Evolutionary conservation across 768 basidiomycete species (phyloP), one percentile per base, ranked within the genome.

Genomic region (Hygrophorus russula): DNA sequence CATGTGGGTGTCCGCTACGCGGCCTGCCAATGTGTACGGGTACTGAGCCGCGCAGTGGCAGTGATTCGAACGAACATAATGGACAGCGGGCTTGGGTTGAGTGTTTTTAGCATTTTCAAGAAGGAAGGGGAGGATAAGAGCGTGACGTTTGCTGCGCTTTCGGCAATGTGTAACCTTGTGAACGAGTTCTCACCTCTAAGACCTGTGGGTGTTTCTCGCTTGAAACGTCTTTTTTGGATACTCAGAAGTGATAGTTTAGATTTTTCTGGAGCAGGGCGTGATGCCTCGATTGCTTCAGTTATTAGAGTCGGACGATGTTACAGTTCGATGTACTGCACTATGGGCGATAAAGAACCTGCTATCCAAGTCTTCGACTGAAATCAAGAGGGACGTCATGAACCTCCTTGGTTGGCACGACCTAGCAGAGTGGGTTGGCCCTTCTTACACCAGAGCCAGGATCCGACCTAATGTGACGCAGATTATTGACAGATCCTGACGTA

Each of bases 341-440:
- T 93, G 91, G 90, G 83, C 82, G 0, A 60, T 92, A 29, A 90
- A 88, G 58, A 96, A 93, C 53, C 56, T 88, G n/a, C 56, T 89
- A 2, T 73, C 73, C 56, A 81, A 80, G 53, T 75, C 78, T 28
- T 62, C 61, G 2, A 60, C 66, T n/a, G 67, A 70, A 34, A 73
- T 74, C 40, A 91, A 88, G 59, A 63, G 63, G 33, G 62, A 68
- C 45, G 73, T 91, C 11, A 84, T 89, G 74, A 59, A 62, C n/a
- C 62, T 67, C 35, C 53, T 96, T 2, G 78, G 77, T 1, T 92
- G 88, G 85, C 53, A 54, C 0, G 61, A 68, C 11, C 59, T 94
- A 1, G 55, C 66, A 11, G 60, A 61, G 87, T 87, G 43, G 17
- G 77, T 61, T 36, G 24, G 6, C 10, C 12, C 10, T 41, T 24